Conservation (phyloP, 2,329 filamentous ascomycete genomes). For the Phaeosphaeriaceae sp. region DNA sequence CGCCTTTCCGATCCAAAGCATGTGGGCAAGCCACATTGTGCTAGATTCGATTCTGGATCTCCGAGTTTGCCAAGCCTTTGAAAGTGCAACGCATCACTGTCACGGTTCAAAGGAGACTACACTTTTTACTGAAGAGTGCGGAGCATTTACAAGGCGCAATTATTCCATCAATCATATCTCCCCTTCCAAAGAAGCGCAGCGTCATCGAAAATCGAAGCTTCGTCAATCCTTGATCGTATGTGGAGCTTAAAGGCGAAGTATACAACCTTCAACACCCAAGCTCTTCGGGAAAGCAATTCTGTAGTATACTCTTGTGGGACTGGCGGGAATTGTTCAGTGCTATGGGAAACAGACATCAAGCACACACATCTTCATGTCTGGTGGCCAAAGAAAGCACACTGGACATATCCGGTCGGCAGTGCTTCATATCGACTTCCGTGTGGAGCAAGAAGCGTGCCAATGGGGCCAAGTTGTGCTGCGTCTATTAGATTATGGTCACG, state of each 20-base stretch:
- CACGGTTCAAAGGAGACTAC: slow-evolving; percentile 36
- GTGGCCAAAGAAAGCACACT: background rate
- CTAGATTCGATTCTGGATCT: background rate
- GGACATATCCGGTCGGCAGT: background rate
- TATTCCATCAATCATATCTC: slow-evolving; percentile 30
- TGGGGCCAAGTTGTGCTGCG: slow-evolving; percentile 31
- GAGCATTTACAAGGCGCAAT: background rate
- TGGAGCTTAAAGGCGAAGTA: background rate
- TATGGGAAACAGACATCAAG: background rate
- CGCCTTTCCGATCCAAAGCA: slow-evolving; percentile 9
- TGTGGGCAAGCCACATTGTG: slow-evolving; percentile 14
- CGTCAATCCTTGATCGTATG: background rate
- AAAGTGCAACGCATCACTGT: slow-evolving; percentile 21
- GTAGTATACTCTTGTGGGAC: background rate
- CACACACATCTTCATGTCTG: background rate
- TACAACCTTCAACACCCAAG: background rate
- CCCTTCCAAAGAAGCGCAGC: background rate
- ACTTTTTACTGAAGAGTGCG: slow-evolving; percentile 15
- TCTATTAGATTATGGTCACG: slow-evolving; percentile 41
- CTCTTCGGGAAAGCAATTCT: too few relatives aligned
- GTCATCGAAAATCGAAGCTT: background rate
- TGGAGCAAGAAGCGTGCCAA: slow-evolving; percentile 13
- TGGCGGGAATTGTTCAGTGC: background rate
- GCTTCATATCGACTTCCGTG: slow-evolving; percentile 6
- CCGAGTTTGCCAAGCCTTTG: slow-evolving; percentile 21